These are phyloP conservation scores for Fistulinella cinereoalba DNA, from an alignment of 1,284 basidiomycete species.

Conservation along the genomic window DNA sequence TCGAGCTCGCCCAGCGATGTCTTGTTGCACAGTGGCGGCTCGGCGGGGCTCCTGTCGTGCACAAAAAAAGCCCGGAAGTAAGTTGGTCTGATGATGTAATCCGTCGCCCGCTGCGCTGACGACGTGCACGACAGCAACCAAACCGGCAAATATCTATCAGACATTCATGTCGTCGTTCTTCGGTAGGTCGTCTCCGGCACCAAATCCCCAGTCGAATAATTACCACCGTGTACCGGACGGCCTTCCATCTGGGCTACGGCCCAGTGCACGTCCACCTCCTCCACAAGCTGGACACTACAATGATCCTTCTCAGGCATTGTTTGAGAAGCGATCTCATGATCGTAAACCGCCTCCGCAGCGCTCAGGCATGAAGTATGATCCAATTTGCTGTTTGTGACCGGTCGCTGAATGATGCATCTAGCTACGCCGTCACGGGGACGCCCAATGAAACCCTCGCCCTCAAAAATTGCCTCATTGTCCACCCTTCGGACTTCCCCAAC, in stretches of 20 bases:
- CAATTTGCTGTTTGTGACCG: not conserved
- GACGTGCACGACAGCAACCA: not conserved
- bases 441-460: slow-evolving; percentile 70
- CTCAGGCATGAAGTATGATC: slow-evolving; percentile 41
- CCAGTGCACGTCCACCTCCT: slow-evolving; percentile 22
- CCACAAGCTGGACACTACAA: slow-evolving; percentile 50
- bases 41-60: not conserved
- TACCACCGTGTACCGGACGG: slow-evolving; percentile 49
- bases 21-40: too few relatives aligned
- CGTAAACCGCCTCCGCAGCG: slow-evolving; percentile 40
- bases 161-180: slow-evolving; percentile 47
- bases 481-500: slow-evolving; percentile 70
- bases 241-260: slow-evolving; percentile 19
- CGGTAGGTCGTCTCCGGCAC: slow-evolving; percentile 40
- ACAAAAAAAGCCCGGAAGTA: not conserved
- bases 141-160: slow-evolving; percentile 1
- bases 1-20: not conserved
- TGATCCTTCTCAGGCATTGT: slow-evolving; percentile 46
- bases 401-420: slow-evolving; percentile 22
- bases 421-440: slow-evolving; percentile 55
- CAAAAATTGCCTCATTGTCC: slow-evolving; percentile 79
- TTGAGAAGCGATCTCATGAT: slow-evolving; percentile 52
- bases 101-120: not conserved
- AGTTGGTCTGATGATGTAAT: slow-evolving; percentile 23
- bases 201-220: slow-evolving; percentile 39